These are phyloP conservation scores for Coniochaeta sp. DNA, from an alignment of 2,329 filamentous ascomycete genomes.

Conservation along the genomic window DNA sequence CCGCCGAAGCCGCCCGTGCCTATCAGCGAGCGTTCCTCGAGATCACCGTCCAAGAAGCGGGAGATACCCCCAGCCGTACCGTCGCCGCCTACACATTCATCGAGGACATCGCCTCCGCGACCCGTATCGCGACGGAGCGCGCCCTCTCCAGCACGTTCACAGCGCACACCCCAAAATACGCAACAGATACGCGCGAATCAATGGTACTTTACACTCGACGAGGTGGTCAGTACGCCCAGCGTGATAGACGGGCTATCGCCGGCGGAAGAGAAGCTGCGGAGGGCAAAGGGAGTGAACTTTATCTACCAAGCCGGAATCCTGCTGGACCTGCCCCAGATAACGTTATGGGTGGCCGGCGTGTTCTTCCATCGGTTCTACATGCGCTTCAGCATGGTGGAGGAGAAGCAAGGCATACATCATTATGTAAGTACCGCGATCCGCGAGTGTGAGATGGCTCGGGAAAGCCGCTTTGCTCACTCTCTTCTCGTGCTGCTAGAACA, in stretches of 20 bases:
- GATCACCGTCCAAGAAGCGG: slow-evolving; percentile 42
- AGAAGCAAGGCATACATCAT: slow-evolving; percentile 75
- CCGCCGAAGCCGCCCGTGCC: slow-evolving; percentile 23
- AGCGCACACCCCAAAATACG: slow-evolving; percentile 29
- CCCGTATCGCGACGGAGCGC: slow-evolving; percentile 34
- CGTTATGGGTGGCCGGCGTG: slow-evolving; percentile 82
- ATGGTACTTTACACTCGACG: slow-evolving; percentile 84
- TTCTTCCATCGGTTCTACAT: slow-evolving; percentile 97
- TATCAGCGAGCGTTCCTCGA: slow-evolving; percentile 33
- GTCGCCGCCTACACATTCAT: slow-evolving; percentile 47
- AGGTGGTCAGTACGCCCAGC: slow-evolving; percentile 76
- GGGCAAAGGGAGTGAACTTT: slow-evolving; percentile 93
- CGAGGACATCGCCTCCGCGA: slow-evolving; percentile 47
- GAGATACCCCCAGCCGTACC: slow-evolving; percentile 55
- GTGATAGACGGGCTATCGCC: slow-evolving; percentile 73
- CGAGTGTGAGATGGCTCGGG: neutral
- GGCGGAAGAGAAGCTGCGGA: slow-evolving; percentile 69
- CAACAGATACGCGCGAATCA: slow-evolving; percentile 44
- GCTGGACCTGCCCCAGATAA: slow-evolving; percentile 86
- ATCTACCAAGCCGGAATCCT: slow-evolving; percentile 91
- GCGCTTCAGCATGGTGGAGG: slow-evolving; percentile 72
- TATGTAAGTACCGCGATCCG: slow-evolving; percentile 55
- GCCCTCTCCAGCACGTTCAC: slow-evolving; percentile 32
- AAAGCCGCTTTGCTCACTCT: slow-evolving; percentile 6
- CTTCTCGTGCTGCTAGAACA: slow-evolving; percentile 44